Base-by-base conservation (phyloP, 805 yeast species). In the Candida endomychidarum region DNA sequence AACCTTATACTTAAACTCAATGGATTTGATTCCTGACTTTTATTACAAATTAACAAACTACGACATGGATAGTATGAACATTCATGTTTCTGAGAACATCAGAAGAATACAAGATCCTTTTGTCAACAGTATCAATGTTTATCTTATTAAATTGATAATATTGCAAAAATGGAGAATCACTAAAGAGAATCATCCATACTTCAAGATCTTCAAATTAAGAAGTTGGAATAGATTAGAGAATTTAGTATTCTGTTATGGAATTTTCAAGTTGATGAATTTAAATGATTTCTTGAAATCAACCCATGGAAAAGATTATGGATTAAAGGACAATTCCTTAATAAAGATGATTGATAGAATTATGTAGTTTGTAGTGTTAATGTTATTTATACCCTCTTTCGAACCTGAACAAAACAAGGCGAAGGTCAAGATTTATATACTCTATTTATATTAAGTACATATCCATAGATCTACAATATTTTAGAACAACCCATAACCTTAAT, bases 131-230 rank as follows among this genome's bases (percentile, higher is more conserved):
- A 38, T 66, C 41, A 62, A 58, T 46, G 40, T 61, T 34, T 67
- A 67, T 46, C 49, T 68, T 22, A 45, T 62, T 31, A 52, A 65
- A 37, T 47, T 67, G 37, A 55, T 67, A 1, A 44, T 67, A n/a
- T 44, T 68, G 21, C 63, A 68, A 8, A 67, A 67, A 46, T 68
- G 74, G 74, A 54, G 74, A 28, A 65, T 64, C 23, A 41, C 55
- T 23, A 67, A 67, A 48, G 70, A 63, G 16, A 60, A 63, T 50
- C 69, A 63, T 43, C 70, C 69, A 0, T 47, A 51, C 43, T 61
- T 67, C 46, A 54, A 48, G 23, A 10, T 43, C 14, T 41, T 65
- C 21, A 54, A 50, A 20, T 40, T 57, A 14, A 51, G 47, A 12
- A 50, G 57, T 9, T 67, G 72, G 71, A 54, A 51, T 28, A 47